Evolutionary conservation across 129 eudicot species (phyloP).

Genomic region (Gnaphalium uliginosum): DNA sequence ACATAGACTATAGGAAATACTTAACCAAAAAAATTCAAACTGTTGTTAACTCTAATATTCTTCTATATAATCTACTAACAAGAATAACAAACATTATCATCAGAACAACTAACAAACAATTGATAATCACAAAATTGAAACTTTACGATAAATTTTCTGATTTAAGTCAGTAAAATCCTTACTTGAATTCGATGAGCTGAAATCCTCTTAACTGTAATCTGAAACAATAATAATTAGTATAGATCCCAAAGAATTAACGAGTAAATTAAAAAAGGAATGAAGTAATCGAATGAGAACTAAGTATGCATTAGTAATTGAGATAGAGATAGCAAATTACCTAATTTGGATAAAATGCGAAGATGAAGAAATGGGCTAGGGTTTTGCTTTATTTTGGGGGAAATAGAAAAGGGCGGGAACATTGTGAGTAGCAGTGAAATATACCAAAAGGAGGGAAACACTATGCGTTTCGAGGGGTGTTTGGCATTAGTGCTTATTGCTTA

Average conservation of each 20-base stretch:
- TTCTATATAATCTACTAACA: not conserved
- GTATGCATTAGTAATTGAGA: not conserved
- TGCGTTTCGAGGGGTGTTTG: too few relatives aligned
- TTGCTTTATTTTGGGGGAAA: not conserved
- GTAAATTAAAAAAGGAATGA: not conserved
- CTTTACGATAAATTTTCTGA: not conserved
- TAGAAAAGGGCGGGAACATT: not conserved
- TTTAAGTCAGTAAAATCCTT: not conserved
- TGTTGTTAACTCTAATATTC: not conserved
- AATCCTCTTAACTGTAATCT: constrained; percentile 10
- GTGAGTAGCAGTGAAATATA: not conserved
- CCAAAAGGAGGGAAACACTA: not conserved
- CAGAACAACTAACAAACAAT: not conserved
- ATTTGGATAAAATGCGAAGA: not conserved
- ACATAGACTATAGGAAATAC: not conserved
- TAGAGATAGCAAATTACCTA: not conserved
- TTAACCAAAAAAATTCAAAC: not conserved
- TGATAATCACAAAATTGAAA: constrained; percentile 9
- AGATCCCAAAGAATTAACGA: too few relatives aligned
- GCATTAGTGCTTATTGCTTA: too few relatives aligned
- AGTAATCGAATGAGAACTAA: not conserved
- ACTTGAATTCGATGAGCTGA: not conserved
- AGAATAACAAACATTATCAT: not conserved
- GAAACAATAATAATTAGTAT: constrained; percentile 1
- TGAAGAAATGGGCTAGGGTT: not conserved